These are phyloP conservation scores for Pythium myriotylum DNA, from an alignment of 352 stramenopile genomes.

Conservation along the genomic window DNA sequence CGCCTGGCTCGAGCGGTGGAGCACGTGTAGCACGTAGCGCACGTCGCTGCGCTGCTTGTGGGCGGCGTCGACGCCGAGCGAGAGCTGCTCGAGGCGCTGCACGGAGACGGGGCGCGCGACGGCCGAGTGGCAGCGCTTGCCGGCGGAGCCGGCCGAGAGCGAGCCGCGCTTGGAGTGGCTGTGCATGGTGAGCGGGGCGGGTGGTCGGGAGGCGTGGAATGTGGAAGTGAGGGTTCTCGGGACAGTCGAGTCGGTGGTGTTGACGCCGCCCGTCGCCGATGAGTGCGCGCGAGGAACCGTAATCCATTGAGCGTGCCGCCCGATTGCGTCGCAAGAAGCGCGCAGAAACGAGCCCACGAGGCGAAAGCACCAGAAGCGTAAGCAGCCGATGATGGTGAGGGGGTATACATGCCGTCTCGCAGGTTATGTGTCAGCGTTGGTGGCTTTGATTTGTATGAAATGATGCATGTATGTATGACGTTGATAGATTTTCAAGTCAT, in stretches of 20 bases:
- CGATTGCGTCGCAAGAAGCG: too few relatives aligned
- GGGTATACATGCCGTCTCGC: too few relatives aligned
- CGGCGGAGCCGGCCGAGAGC: neutral
- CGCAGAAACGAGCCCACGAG: too few relatives aligned
- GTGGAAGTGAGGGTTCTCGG: constrained; percentile 4
- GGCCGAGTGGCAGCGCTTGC: too few relatives aligned
- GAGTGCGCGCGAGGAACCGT: neutral
- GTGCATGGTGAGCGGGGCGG: constrained; percentile 12
- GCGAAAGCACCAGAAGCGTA: too few relatives aligned
- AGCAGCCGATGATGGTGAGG: too few relatives aligned
- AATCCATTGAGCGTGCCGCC: neutral
- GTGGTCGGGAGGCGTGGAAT: constrained; percentile 1
- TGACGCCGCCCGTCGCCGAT: neutral
- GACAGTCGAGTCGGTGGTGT: constrained; percentile 5
- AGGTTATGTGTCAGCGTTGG: too few relatives aligned
- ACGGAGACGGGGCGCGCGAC: constrained; percentile 1
- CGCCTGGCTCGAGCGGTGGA: constrained; percentile 24
- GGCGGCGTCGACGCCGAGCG: constrained; percentile 20
- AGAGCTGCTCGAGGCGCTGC: constrained; percentile 16
- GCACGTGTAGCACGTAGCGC: constrained; percentile 58
- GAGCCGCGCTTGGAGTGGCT: constrained; percentile 8
- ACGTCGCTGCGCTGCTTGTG: constrained; percentile 43
- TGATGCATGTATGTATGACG: too few relatives aligned
- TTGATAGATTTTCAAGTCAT: too few relatives aligned
- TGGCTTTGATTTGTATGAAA: too few relatives aligned